Base-by-base conservation (phyloP, 345 rosid genomes). In the Lepidium didymum region DNA sequence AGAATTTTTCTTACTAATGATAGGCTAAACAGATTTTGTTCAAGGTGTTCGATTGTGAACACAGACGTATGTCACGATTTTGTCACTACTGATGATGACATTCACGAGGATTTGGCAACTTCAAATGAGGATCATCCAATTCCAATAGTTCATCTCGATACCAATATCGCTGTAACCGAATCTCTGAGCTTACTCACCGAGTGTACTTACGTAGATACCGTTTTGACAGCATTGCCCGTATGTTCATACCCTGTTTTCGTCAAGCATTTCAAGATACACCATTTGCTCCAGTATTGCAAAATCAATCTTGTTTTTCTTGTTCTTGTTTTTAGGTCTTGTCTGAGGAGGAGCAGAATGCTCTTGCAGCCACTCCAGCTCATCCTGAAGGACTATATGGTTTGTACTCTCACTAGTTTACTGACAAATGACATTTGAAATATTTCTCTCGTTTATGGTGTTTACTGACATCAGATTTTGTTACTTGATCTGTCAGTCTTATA, bases 331-430 rank as follows among this genome's bases (percentile, higher is more conserved):
- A 93, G 98, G 97, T 88, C 53, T 80, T 93, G 75, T 81, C 97
- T 5, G 84, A 83, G 84, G 91, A 88, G 69, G 92, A 93, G 86
- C 98, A 93, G 73, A 83, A 78, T 70, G 86, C 77, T 36, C 94
- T 90, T 49, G 98, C 98, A 45, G 92, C 96, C 42, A 90, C 92
- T 12, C 96, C 98, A 8, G 96, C 98, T 45, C 98, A 90, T 77
- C 88, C 94, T 1, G 87, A 80, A 62, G 97, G 91, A 64, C 72
- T 93, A 72, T 86, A 84, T 77, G 92, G 98, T 93, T 80, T 59
- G 83, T 36, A 19, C 56, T 43, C 38, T 50, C 43, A 18, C 31
- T 47, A 8, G 29, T 50, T 33, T 34, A 14, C 41, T 1, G 15
- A 34, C 37, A n/a, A 13, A 16, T 18, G 16, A 41, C 7, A 41